Evolutionary conservation across 2,329 filamentous ascomycete genomes (phyloP).

Genomic region (Aciculosporium take): DNA sequence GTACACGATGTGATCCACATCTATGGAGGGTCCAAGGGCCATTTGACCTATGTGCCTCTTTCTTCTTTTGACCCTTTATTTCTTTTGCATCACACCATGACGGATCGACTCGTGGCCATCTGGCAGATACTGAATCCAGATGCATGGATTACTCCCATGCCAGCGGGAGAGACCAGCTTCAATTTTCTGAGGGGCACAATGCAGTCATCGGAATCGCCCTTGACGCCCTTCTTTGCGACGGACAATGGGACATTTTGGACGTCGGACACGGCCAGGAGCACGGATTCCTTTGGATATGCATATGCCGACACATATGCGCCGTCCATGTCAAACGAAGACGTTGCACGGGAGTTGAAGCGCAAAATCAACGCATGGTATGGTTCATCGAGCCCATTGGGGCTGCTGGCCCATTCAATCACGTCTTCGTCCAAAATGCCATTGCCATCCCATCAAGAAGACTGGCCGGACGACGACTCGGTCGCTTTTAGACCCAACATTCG

Average conservation of each 20-base stretch:
- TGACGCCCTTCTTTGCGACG: conserved; percentile 53
- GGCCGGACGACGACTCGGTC: neutral
- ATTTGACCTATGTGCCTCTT: conserved; percentile 57
- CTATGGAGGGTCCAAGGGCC: conserved; percentile 44
- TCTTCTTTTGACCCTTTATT: conserved; percentile 71
- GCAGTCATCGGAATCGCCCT: conserved; percentile 39
- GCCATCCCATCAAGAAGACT: neutral
- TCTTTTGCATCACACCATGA: conserved; percentile 61
- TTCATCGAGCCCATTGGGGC: conserved; percentile 15
- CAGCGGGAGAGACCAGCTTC: conserved; percentile 44
- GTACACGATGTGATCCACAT: conserved; percentile 51
- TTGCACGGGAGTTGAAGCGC: conserved; percentile 20
- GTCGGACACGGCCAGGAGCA: conserved; percentile 45
- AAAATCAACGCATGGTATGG: conserved; percentile 39
- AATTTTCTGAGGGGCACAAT: conserved; percentile 40
- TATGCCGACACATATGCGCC: conserved; percentile 46
- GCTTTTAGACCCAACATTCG: conserved; percentile 14
- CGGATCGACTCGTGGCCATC: conserved; percentile 61
- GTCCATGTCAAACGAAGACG: conserved; percentile 11
- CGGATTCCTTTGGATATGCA: conserved; percentile 54
- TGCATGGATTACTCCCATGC: conserved; percentile 46
- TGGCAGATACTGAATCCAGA: conserved; percentile 63
- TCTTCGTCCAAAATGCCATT: neutral
- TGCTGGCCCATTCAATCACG: conserved; percentile 6
- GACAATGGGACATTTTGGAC: conserved; percentile 51